Conservation (phyloP, 2,329 filamentous ascomycete genomes). For the Aspergillus candidus region DNA sequence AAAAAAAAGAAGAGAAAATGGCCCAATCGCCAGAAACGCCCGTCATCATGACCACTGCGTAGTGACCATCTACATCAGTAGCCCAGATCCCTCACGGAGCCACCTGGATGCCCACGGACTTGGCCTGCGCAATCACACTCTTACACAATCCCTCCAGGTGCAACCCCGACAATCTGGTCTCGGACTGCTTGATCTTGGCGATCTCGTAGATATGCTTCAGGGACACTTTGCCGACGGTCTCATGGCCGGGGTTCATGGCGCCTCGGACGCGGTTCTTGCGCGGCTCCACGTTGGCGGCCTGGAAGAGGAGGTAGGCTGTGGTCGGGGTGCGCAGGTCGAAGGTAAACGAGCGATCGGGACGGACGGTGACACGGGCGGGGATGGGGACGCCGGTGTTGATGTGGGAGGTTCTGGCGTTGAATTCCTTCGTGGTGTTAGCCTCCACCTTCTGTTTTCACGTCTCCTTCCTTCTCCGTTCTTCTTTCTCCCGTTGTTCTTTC, state of each 20-base stretch:
- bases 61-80: background rate
- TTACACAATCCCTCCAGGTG: conserved; percentile 65
- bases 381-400: conserved; percentile 77
- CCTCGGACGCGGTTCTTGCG: conserved; percentile 70
- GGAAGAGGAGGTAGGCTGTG: conserved; percentile 83
- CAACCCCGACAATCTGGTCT: conserved; percentile 66
- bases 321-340: conserved; percentile 92
- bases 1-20: background rate
- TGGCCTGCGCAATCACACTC: conserved; percentile 67
- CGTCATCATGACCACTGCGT: conserved; percentile 8
- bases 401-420: conserved; percentile 89
- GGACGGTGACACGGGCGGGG: conserved; percentile 84
- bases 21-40: conserved; percentile 9
- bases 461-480: background rate
- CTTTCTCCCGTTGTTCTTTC: too few relatives aligned
- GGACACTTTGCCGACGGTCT: conserved; percentile 76
- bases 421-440: conserved; percentile 61
- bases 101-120: conserved; percentile 67
- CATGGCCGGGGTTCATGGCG: conserved; percentile 66
- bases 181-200: conserved; percentile 86
- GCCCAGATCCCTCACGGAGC: conserved; percentile 46
- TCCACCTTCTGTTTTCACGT: background rate
- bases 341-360: conserved; percentile 84
- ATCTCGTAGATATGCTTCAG: conserved; percentile 98
- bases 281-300: conserved; percentile 67